Percentiles rank a stretch among this genome's conserved stretches.
phyloP scores from a whole-genome alignment of 2,329 filamentous ascomycete genomes.

The Ascochyta clinopodiicola region DNA sequence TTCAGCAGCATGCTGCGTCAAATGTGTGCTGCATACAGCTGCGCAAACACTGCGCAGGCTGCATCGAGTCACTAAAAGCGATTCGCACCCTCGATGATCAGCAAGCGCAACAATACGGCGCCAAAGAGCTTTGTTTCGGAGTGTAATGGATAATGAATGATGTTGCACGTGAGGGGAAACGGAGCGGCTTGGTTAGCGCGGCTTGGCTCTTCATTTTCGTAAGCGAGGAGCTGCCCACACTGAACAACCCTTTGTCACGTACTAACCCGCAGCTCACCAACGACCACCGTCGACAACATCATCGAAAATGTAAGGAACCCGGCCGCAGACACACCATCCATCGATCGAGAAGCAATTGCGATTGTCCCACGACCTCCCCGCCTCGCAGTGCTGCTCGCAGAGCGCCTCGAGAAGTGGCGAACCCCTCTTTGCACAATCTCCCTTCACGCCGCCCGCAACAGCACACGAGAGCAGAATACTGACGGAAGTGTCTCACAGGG shows the following conservation, averaged over 20 bases:
- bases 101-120: not conserved
- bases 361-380: constrained; percentile 24
- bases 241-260: constrained; percentile 7
- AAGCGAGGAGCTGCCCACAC: constrained; percentile 16
- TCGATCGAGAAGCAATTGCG: constrained; percentile 28
- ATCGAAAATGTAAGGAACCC: constrained; percentile 52
- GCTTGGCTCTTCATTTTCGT: constrained; percentile 6
- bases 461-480: constrained; percentile 34
- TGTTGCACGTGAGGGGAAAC: constrained; percentile 11
- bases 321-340: constrained; percentile 23
- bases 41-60: not conserved
- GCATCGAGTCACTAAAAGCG: not conserved
- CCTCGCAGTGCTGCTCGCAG: constrained; percentile 30
- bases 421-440: constrained; percentile 43
- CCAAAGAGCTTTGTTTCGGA: constrained; percentile 4
- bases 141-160: constrained; percentile 13
- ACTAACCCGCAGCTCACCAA: constrained; percentile 33
- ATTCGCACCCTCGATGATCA: not conserved
- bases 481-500: constrained; percentile 66
- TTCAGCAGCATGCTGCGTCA: not conserved
- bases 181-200: not conserved
- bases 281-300: constrained; percentile 49
- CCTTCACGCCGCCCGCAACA: constrained; percentile 26
- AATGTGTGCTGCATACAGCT: not conserved
- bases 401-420: constrained; percentile 40